These are phyloP conservation scores for Styphnolobium japonicum DNA, from an alignment of 306 rosid species.

Conservation along the genomic window DNA sequence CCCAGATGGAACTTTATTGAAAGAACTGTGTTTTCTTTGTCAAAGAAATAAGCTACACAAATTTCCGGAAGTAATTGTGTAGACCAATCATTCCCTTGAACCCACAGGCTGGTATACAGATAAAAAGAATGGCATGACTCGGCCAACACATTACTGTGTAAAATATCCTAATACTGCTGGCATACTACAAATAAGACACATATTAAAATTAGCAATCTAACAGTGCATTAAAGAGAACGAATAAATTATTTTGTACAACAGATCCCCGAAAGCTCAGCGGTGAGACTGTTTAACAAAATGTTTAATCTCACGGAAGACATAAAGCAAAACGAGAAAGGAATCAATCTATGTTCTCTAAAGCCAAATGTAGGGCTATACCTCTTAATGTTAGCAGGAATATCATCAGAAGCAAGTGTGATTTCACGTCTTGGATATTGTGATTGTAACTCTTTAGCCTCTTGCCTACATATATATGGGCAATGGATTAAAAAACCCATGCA, in stretches of 20 bases:
- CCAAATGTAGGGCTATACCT: slow-evolving; percentile 42
- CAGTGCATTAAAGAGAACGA: neutral
- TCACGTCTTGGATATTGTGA: slow-evolving; percentile 27
- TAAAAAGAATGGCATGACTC: neutral
- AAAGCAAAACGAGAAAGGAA: slow-evolving; percentile 3
- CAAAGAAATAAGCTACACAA: neutral
- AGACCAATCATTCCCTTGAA: neutral
- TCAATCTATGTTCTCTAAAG: neutral
- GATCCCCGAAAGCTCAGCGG: neutral
- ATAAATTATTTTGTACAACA: neutral
- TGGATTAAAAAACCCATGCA: neutral
- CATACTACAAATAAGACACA: neutral
- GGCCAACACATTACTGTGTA: neutral
- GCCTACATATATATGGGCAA: slow-evolving; percentile 38
- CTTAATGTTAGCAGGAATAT: slow-evolving; percentile 47
- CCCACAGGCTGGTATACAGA: neutral
- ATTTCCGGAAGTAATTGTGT: neutral
- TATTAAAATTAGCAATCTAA: neutral
- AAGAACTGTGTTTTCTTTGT: neutral
- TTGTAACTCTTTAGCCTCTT: slow-evolving; percentile 68
- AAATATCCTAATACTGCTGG: slow-evolving; percentile 13
- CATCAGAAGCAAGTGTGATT: slow-evolving; percentile 29
- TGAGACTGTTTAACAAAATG: neutral
- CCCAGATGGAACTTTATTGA: neutral
- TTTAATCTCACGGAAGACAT: neutral